phyloP scores from a whole-genome alignment of 1,284 basidiomycete species.

The Boletus smithii region DNA sequence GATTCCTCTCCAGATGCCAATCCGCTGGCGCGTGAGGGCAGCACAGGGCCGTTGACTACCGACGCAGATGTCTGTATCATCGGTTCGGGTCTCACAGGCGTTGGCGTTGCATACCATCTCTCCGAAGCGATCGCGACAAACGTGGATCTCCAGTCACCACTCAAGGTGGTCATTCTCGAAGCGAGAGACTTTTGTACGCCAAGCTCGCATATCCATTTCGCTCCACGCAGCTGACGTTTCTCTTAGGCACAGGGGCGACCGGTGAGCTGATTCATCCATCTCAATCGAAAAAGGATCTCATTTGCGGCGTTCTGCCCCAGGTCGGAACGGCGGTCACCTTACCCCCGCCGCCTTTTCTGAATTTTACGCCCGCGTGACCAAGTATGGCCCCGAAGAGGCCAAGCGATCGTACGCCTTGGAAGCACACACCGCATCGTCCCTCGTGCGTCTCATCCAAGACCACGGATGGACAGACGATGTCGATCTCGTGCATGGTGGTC shows the following conservation, averaged over 20 bases:
- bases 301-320: slow-evolving; percentile 33
- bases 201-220: not conserved
- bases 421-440: slow-evolving; percentile 46
- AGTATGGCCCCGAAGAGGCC: slow-evolving; percentile 54
- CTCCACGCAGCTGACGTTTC: not conserved
- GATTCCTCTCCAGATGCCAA: slow-evolving; percentile 53
- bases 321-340: slow-evolving; percentile 77
- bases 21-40: slow-evolving; percentile 62
- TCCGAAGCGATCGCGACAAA: slow-evolving; percentile 37
- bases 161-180: slow-evolving; percentile 62
- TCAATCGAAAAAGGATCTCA: not conserved
- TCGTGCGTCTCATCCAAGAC: slow-evolving; percentile 50
- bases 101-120: slow-evolving; percentile 68
- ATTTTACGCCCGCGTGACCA: slow-evolving; percentile 40
- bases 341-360: slow-evolving; percentile 49
- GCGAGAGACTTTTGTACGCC: slow-evolving; percentile 75
- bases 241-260: slow-evolving; percentile 74
- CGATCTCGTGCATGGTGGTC: slow-evolving; percentile 63
- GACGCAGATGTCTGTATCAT: slow-evolving; percentile 73
- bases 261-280: slow-evolving; percentile 39
- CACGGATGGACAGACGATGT: slow-evolving; percentile 47
- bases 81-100: slow-evolving; percentile 75
- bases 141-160: slow-evolving; percentile 19
- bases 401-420: slow-evolving; percentile 56
- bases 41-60: slow-evolving; percentile 49